Evolutionary conservation across 139 green algal species (phyloP), one percentile per base, ranked within the genome.

Genomic region (Coelastrella sp.): DNA sequence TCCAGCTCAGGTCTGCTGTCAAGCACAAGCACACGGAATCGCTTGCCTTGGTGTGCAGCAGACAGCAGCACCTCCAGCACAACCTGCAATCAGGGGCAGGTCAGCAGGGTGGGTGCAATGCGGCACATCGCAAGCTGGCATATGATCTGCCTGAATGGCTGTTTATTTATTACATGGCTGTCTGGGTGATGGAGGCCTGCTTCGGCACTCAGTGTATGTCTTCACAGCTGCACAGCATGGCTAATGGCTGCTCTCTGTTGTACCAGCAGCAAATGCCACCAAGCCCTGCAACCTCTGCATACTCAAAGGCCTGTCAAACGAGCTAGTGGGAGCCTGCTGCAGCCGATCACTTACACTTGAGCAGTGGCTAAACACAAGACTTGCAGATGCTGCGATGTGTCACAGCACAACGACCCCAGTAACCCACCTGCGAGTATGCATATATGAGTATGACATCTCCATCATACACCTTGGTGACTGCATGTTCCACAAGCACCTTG

Each of bases 401-500:
- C 12, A 17, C 15, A 70, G 15, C 66, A 66, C 81, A 12, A 19
- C 24, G 35, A 49, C 35, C 35, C 1, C 35, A 49, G 1, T 7
- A n/a, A 35, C 87, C 92, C 11, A 96, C 91, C 10, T 97, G 92
- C 12, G 95, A 97, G 90, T 94, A 95, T 24, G 93, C 95, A 91
- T 97, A 98, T 8, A 97, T 99, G 59, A 99, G 91, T 76, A 99
- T 95, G 25, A 99, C 95, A 86, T 99, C 98, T 8, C 96, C 97
- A 58, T 98, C 90, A 49, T 92, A 82, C 24, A 99, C 96, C 94
- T 98, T 98, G 56, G 75, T 82, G 17, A 94, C 91, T 5, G 96
- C 98, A 65, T 96, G 91, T 8, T 90, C 74, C 22, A 96, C 96
- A 22, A 99, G 94, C 85, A 94, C 89, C 66, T 95, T 90, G 88